Base-by-base conservation (phyloP, 768 basidiomycete genomes). In the Suillus plorans region DNA sequence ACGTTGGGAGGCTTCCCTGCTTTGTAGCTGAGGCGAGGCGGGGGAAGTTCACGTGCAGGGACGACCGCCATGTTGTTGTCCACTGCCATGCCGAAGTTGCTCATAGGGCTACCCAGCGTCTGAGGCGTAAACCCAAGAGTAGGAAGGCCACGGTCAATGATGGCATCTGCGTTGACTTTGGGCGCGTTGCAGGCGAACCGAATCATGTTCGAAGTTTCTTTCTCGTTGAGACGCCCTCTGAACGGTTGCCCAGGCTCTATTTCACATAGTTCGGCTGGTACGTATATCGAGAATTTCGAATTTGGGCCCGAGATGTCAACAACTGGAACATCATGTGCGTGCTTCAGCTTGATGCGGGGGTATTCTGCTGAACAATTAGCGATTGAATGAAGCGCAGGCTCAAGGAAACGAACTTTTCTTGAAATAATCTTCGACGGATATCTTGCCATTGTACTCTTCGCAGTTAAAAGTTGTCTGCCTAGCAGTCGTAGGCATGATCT, bases 221-320 rank as follows among this genome's bases (percentile, higher is more conserved):
- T 78, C n/a, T 85, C 85, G 63, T 75, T 81, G 2, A 93, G 85
- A 64, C 82, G 85, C 7, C 84, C 88, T 25, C 82, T 81, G 79
- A 84, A 90, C 0, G 87, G 79, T 66, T 85, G 84, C 8, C 87
- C 87, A 0, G 82, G 74, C 12, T 80, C 73, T 59, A 94, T 89
- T 28, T 84, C 77, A 77, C 91, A 93, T 1, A 94, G 59, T 72
- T 94, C 91, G 0, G 89, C 86, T 0, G 91, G 91, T 1, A 92
- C 74, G 69, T 74, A 84, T 50, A 73, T 75, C 1, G 80, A 66
- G 39, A 67, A 69, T 41, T 69, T 67, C 36, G 77, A 56, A 44
- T 72, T 70, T 60, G 44, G 66, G 60, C 68, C 84, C 68, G 66
- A 79, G 8, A 90, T 83, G 64, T 89, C 84, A 47, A 90, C 81